Conservation (phyloP, 257 asterid species). For the Eustoma russellianum region DNA sequence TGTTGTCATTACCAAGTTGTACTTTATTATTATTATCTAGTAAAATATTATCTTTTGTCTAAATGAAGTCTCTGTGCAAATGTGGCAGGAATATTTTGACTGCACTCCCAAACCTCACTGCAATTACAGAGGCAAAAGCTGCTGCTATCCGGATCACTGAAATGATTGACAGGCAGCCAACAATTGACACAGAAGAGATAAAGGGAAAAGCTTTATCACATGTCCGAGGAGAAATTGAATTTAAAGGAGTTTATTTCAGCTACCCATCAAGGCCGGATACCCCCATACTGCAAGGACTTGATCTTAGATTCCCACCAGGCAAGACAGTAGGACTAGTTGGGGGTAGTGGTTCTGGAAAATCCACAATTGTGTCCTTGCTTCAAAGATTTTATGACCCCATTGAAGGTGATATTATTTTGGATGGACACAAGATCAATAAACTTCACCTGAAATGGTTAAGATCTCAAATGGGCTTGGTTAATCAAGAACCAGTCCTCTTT, state of each 20-base stretch:
- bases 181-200: slow-evolving; percentile 54
- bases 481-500: slow-evolving; percentile 77
- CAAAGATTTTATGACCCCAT: slow-evolving; percentile 68
- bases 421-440: slow-evolving; percentile 60
- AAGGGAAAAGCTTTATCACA: slow-evolving; percentile 78
- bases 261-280: slow-evolving; percentile 71
- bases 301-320: slow-evolving; percentile 53
- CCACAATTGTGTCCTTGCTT: slow-evolving; percentile 54
- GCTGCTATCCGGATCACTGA: slow-evolving; percentile 58
- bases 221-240: slow-evolving; percentile 69
- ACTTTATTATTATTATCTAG: not conserved
- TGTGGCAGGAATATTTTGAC: slow-evolving; percentile 24
- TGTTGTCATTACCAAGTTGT: not conserved
- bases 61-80: not conserved
- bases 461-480: slow-evolving; percentile 74
- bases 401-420: slow-evolving; percentile 61
- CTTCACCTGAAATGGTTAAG: slow-evolving; percentile 75
- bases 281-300: slow-evolving; percentile 43
- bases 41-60: too few species aligned
- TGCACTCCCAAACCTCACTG: slow-evolving; percentile 72
- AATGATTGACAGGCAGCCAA: slow-evolving; percentile 52
- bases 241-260: slow-evolving; percentile 50
- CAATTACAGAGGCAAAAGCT: slow-evolving; percentile 62
- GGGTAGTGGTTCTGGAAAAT: slow-evolving; percentile 76
- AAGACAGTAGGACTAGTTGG: slow-evolving; percentile 64